Conservation (phyloP, 2,329 filamentous ascomycete genomes). For the Neofusicoccum laricinum region DNA sequence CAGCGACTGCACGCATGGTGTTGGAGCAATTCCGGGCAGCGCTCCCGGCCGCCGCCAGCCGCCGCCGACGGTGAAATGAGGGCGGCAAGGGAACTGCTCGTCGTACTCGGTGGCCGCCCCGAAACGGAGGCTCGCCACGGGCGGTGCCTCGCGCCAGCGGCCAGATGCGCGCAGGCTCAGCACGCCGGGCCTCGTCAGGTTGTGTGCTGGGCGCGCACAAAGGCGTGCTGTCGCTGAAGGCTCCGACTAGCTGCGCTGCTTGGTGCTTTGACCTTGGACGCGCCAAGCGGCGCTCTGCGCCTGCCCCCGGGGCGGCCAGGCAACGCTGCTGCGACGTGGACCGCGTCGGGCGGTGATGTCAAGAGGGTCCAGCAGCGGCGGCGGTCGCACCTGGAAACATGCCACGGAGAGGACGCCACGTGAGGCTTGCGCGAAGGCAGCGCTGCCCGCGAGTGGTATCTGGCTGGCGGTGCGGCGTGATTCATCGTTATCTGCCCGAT, state of each 20-base stretch:
- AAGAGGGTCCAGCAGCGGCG: background rate
- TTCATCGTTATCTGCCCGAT: slow-evolving; percentile 14
- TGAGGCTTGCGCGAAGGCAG: background rate
- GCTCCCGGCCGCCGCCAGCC: background rate
- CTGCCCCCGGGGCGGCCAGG: background rate
- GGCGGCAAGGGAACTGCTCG: background rate
- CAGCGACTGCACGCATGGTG: background rate
- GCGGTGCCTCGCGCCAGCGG: background rate
- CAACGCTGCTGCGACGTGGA: slow-evolving; percentile 12
- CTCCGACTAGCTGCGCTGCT: background rate
- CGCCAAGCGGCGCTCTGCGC: slow-evolving; percentile 1
- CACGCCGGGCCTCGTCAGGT: background rate
- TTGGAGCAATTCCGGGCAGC: background rate
- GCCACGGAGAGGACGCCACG: slow-evolving; percentile 5
- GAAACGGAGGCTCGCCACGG: slow-evolving; percentile 9
- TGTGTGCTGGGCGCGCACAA: slow-evolving; percentile 6
- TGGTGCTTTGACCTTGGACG: background rate
- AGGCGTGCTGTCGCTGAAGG: background rate
- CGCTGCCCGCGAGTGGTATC: background rate
- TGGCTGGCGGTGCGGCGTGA: slow-evolving; percentile 2
- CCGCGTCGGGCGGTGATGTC: slow-evolving; percentile 12
- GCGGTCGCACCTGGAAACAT: slow-evolving; percentile 3
- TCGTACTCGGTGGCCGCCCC: background rate
- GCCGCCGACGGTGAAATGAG: slow-evolving; percentile 8
- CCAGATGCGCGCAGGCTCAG: background rate